Evolutionary conservation across 768 basidiomycete genomes (phyloP), one percentile per base, ranked within the genome.

Genomic region (Lactifluus hygrophoroides): DNA sequence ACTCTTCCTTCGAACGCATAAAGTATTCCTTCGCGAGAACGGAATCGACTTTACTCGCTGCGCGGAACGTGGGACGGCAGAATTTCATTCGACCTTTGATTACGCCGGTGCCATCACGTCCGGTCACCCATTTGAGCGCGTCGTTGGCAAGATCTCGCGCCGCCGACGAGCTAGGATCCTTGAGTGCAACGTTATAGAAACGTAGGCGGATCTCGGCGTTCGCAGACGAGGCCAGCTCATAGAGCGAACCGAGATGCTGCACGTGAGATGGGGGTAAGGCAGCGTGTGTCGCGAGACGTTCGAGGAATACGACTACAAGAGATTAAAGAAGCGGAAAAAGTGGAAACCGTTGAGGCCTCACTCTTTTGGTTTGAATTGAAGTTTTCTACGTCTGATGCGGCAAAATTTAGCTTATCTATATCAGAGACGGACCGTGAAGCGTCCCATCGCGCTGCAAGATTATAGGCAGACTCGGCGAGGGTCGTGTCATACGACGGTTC

Each of bases 41-140:
- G 47, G 68, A 66, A 65, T 90, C 74, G 21, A 84, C 83, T 57
- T 76, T 76, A 30, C 67, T 70, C 19, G 83, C 77, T 0, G 74
- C 80, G 35, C 80, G 71, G 66, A 90, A 83, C 5, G 81, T 71
- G 0, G 86, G 85, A 47, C 89, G 71, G 69, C 89, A 90, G 73
- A 90, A 90, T 68, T 91, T 90, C 88, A 90, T 90, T 34, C 89
- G 76, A 11, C 89, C 89, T 65, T 88, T 86, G 56, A 91, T 73
- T 27, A 80, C 71, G 0, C 80, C 83, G 25, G 76, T 77, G 25
- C 75, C 82, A 63, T 84, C 71, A 17, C 64, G 72, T 2, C 85
- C 88, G 14, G 83, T 78, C 21, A 90, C 80, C 88, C 89, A 90
- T 27, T 78, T 74, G 0, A 75, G 79, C 0, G 84, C 88, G 21